Conservation (phyloP, 75 land plant genomes). For the Selaginella tamariscina region DNA sequence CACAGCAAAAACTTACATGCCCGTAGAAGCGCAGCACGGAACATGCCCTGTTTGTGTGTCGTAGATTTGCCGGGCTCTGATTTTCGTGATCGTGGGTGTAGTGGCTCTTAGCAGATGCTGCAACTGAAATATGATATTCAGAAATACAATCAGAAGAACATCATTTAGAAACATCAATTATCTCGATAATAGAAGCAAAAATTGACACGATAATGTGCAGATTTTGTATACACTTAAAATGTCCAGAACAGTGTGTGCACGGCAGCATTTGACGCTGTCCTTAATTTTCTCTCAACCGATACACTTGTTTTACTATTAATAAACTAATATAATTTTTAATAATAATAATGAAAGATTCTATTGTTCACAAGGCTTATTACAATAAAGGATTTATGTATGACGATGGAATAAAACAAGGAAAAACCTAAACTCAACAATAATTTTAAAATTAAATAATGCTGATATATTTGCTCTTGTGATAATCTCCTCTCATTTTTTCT, state of each 20-base stretch:
- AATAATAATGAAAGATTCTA: no score
- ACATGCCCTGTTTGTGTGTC: constrained; percentile 76
- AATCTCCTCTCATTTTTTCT: no score
- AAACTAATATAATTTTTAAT: constrained; percentile 98
- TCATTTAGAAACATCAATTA: no score
- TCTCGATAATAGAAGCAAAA: no score
- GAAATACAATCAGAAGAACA: no score
- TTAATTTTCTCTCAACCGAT: constrained; percentile 83
- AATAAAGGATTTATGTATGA: no score
- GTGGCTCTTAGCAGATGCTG: constrained; percentile 80
- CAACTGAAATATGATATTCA: no score
- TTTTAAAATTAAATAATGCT: no score
- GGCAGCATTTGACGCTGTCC: constrained; percentile 98
- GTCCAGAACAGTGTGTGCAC: constrained; percentile 88
- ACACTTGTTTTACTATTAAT: constrained; percentile 93
- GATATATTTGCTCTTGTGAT: no score
- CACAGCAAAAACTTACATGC: constrained; percentile 41
- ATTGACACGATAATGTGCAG: background rate
- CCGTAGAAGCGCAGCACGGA: constrained; percentile 75
- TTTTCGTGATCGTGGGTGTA: constrained; percentile 60
- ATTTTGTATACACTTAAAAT: constrained; percentile 37
- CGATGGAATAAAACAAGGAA: no score
- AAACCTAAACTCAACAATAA: no score
- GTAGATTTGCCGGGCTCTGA: constrained; percentile 18
- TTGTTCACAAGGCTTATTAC: no score